Conservation (phyloP, 345 rosid genomes). For the Eucalyptus urophylla region DNA sequence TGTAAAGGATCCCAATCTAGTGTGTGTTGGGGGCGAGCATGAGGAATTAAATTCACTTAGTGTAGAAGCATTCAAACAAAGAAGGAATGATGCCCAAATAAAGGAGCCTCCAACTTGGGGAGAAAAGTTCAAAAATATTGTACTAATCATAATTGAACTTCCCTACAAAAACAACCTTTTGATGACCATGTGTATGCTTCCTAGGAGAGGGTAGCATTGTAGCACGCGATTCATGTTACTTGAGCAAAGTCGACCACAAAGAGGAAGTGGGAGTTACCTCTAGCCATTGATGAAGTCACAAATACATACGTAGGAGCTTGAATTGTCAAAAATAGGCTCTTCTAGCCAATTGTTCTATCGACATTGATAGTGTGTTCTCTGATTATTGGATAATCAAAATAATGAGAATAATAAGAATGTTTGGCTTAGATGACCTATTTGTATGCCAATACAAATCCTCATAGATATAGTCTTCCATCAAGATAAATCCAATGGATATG, state of each 20-base stretch:
- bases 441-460: too few relatives aligned
- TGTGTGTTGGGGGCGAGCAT: neutral
- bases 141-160: neutral
- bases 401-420: too few relatives aligned
- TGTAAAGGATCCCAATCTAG: neutral
- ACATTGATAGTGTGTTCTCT: too few relatives aligned
- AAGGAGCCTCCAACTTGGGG: neutral
- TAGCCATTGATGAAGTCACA: too few relatives aligned
- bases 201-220: neutral
- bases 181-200: neutral
- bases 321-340: too few relatives aligned
- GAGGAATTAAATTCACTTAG: neutral
- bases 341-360: too few relatives aligned
- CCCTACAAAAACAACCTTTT: neutral
- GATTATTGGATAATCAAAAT: too few relatives aligned
- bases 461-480: too few relatives aligned
- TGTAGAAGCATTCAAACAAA: neutral
- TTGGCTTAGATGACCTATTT: too few relatives aligned
- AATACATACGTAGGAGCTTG: too few relatives aligned
- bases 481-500: too few relatives aligned
- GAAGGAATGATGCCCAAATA: neutral
- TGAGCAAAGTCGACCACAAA: neutral
- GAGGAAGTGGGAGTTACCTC: neutral
- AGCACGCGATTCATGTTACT: neutral
- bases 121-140: neutral